Evolutionary conservation across 1,284 basidiomycete species (phyloP), one percentile per base, ranked within the genome.

Genomic region (Spongispora temasekensis): DNA sequence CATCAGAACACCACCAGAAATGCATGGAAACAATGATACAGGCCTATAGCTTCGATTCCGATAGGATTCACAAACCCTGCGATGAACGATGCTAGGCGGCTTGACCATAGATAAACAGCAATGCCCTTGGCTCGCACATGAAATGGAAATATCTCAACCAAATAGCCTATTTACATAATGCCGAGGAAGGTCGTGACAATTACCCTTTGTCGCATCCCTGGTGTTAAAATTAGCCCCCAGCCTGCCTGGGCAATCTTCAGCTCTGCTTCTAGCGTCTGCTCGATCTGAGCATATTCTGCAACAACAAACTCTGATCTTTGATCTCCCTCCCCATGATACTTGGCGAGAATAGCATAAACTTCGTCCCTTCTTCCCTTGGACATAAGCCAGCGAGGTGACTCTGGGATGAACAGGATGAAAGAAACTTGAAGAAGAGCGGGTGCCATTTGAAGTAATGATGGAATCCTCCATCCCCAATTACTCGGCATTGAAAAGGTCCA

Each of bases 371-470:
- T 75, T 15, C 82, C 83, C 54, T 79, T 80, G 19, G 80, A 80
- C 51, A 87, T 73, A 12, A 88, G 76, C 83, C 83, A 88, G 63
- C 87, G 80, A 40, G 86, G 86, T 1, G 83, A 85, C 67, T 87
- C 83, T 4, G 85, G 85, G 25, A 86, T 73, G 64, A 83, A 78
- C 61, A 70, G 78, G 54, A 83, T 73, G 67, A 81, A 82, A 23
- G 64, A 59, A 42, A 87, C 70, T 64, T 84, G 83, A 27, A 84
- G 65, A 30, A 74, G 37, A 51, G 80, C 81, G 0, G 85, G 83
- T 0, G 80, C 63, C 52, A 79, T 70, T 69, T 89, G 87, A 5
- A 88, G 75, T n/a, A 86, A 67, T 5, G 82, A 82, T 0, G 84
- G 83, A 32, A 84, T 80, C 31, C 84, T 74, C 84, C 84, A 86